Evolutionary conservation across 441 rosid genomes (phyloP), one percentile per base, ranked within the genome.

Genomic region (Manihot esculenta): DNA sequence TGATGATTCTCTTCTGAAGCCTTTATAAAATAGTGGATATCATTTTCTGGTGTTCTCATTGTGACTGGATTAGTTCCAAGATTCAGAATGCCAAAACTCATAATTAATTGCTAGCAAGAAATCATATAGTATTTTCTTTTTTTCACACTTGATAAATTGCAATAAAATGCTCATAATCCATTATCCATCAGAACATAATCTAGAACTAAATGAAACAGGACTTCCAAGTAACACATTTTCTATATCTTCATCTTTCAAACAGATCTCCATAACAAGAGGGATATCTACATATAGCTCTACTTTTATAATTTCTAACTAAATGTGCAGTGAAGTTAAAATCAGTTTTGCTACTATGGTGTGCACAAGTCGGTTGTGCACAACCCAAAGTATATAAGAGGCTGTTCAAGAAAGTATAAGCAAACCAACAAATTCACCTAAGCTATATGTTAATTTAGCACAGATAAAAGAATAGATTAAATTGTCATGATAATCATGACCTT

Each of bases 161-260:
- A 13, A 51, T 51, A n/a, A 48, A 48, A 66, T 66, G 20, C 60
- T 66, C 60, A 18, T 14, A 17, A 47, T 35, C 27, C 48, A 45
- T 18, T 26, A 57, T 17, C 54, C 53, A 68, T 18, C 23, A 41
- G 15, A 20, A 35, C 48, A 14, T 23, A 20, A 38, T 38, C 35
- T 13, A 44, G 17, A 44, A n/a, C n/a, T 7, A 64, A 49, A n/a
- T 6, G 23, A 65, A 65, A 5, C 69, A 66, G 58, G 49, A 54
- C 26, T 26, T 35, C 49, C 47, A 41, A 53, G 44, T 18, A 10
- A 38, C 26, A 64, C 10, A 23, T 64, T 64, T 48, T 45, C 8
- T 24, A 63, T 23, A 8, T 45, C 65, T 62, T 12, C 7, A 64
- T 24, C 30, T 17, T 18, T 9, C 55, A 64, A 64, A 64, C n/a